Evolutionary conservation across 371 early-diverging fungal genomes (phyloP).

Genomic region (Actinomortierella wolfii): DNA sequence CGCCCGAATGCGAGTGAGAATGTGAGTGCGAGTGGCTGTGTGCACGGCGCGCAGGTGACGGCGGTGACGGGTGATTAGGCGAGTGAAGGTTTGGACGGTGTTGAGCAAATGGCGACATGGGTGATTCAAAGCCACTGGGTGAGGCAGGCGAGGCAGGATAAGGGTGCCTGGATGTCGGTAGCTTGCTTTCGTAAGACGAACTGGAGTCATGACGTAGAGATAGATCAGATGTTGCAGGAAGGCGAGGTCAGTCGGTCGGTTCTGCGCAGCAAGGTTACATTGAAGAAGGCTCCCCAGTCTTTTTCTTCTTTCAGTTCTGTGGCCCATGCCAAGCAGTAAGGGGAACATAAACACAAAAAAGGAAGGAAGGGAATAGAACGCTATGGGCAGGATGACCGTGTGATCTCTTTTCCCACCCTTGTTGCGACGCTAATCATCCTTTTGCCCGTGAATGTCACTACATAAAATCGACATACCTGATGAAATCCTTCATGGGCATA

Average conservation of each 20-base stretch:
- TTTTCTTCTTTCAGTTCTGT: background rate
- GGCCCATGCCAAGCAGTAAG: background rate
- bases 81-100: slow-evolving; percentile 38
- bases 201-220: no score
- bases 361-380: background rate
- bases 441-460: background rate
- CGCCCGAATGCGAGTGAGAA: slow-evolving; percentile 6
- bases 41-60: slow-evolving; percentile 23
- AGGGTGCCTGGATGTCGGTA: slow-evolving; percentile 3
- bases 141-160: slow-evolving; percentile 22
- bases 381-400: no score
- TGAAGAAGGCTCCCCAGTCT: no score
- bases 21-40: slow-evolving; percentile 21
- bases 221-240: no score
- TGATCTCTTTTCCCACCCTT: no score
- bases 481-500: slow-evolving; percentile 36
- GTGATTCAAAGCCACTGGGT: slow-evolving; percentile 5
- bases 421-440: no score
- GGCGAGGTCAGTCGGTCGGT: no score
- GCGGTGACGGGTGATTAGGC: slow-evolving; percentile 27
- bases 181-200: no score
- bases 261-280: no score
- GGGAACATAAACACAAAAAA: background rate
- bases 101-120: no score
- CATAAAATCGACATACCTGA: slow-evolving; percentile 21